Evolutionary conservation across 202 grass and related monocot species (phyloP), one percentile per base, ranked within the genome.

Genomic region (Panicum hallii): DNA sequence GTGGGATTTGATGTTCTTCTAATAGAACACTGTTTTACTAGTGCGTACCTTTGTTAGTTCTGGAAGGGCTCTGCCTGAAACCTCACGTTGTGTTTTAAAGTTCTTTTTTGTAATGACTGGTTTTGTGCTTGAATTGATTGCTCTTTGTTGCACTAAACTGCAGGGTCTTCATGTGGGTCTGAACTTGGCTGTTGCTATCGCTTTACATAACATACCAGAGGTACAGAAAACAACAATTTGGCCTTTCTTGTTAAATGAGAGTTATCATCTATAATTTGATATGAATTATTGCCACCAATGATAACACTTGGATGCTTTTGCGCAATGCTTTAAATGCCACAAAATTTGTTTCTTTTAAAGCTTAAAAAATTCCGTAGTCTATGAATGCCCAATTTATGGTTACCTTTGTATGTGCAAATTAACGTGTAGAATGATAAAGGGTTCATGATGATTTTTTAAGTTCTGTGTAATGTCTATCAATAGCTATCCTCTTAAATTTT

Each of bases 131-230:
- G 38, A 11, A 28, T n/a, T 91, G 52, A 89, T 70, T 69, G 30
- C 62, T 54, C 80, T 62, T 53, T 71, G 74, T 30, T 75, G 64
- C 79, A 67, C 82, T 36, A 8, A 85, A 68, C 8, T 89, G 70
- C 82, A 99, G 93, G 96, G 96, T 48, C 91, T 99, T 88, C 93
- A 80, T 28, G 93, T 99, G 79, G 93, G 93, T 40, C 17, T 99
- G 47, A 99, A 95, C 75, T 94, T 95, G 80, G 96, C 96, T 30
- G 30, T 99, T 80, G 96, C 96, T 82, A 99, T 99, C 82, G 91
- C 96, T 79, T 89, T 99, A 75, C 96, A 99, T 75, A 99, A 95
- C 68, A 99, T 99, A 86, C 96, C 96, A 49, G 96, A 99, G 93
- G 96, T 98, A 82, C n/a, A 90, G 1, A 77, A 88, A 63, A 78